Evolutionary conservation across 148 eudicot genomes (phyloP).

Genomic region (Polygonum aviculare): DNA sequence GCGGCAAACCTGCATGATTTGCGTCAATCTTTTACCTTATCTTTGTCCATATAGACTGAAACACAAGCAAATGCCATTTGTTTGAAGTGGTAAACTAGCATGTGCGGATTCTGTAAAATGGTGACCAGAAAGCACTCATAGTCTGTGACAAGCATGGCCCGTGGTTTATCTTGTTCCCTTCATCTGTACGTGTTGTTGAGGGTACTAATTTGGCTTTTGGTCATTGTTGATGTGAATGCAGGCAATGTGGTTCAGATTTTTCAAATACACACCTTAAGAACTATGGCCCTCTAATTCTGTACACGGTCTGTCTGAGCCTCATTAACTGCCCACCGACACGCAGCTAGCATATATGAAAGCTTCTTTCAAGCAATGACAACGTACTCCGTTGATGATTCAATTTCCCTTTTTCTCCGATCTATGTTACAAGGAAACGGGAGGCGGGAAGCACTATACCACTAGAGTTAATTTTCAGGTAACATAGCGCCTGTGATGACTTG

Average conservation of each 20-base stretch:
- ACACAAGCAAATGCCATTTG: not conserved
- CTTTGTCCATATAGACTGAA: not conserved
- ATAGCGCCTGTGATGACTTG: no score
- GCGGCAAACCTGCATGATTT: not conserved
- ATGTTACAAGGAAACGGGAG: no score
- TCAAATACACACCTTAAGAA: not conserved
- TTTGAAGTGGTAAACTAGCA: not conserved
- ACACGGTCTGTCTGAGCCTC: not conserved
- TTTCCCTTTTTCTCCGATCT: not conserved
- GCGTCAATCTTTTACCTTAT: not conserved
- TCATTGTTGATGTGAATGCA: constrained; percentile 3
- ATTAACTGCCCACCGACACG: not conserved
- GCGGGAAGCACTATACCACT: no score
- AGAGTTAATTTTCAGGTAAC: no score
- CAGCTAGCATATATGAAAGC: not conserved
- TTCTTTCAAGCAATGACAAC: not conserved
- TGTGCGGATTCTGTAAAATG: not conserved
- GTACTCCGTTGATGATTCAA: not conserved
- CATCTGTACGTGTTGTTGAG: not conserved
- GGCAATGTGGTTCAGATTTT: not conserved
- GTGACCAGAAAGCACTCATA: not conserved
- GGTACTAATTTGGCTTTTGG: not conserved
- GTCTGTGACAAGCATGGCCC: constrained; percentile 5
- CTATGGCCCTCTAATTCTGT: not conserved
- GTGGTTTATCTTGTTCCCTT: not conserved